Evolutionary conservation across 345 rosid species (phyloP), one percentile per base, ranked within the genome.

Genomic region (Rhizophora apiculata): DNA sequence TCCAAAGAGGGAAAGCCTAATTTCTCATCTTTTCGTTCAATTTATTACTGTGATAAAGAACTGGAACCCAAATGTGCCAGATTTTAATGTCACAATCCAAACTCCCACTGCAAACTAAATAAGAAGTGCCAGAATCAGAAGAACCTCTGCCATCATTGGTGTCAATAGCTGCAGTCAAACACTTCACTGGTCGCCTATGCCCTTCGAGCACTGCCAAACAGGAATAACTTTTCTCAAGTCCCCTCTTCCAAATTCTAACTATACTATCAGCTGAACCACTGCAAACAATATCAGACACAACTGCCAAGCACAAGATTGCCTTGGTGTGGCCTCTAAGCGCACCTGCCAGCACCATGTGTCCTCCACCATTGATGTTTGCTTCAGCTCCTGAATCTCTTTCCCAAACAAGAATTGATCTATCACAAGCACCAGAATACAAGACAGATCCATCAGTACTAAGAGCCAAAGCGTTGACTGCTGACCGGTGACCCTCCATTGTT

Each of bases 361-460:
- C 74, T 6, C 64, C 80, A 5, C 16, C 71, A 9, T 27, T 48
- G 5, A 9, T 24, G 60, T 22, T 15, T 4, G 6, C 30, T 21
- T 15, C 60, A 56, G 60, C 60, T 56, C 16, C 13, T 24, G 4
- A 51, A 19, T 58, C 81, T 68, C 77, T 84, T 74, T 79, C 88
- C 97, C 93, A 92, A 8, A 89, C 93, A 59, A 92, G 82, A 64
- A 92, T 83, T 7, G 90, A 87, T 60, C 88, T 65, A 70, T 91
- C 97, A 65, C 90, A 87, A 0, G 91, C 93, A 27, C 96, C 97
- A 0, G 97, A 92, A 74, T 85, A 89, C 43, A 92, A 72, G 58
- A 85, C 83, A 29, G 74, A 72, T 24, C 92, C 96, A 3, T 89
- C 88, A 13, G 49, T 59, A 68, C 84, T 86, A n/a, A 89, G 63